These are phyloP conservation scores for Linnemannia exigua DNA, from an alignment of 192 early-diverging fungal genomes.

Conservation along the genomic window DNA sequence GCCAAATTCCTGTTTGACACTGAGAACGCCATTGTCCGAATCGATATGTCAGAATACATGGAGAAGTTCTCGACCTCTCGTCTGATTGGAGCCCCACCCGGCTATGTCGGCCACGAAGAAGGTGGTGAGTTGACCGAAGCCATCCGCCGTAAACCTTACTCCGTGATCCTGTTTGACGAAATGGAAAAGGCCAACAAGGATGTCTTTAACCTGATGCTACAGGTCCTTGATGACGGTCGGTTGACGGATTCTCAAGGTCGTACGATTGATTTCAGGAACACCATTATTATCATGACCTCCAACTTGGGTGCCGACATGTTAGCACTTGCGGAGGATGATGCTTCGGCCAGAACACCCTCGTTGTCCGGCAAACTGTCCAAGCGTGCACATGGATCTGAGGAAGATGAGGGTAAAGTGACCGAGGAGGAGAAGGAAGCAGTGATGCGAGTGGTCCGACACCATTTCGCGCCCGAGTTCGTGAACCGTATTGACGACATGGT, in stretches of 20 bases:
- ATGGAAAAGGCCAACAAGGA: conserved; percentile 87
- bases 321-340: conserved; percentile 61
- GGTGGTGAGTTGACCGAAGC: conserved; percentile 86
- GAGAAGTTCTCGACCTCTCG: conserved; percentile 78
- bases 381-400: neutral
- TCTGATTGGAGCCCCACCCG: conserved; percentile 84
- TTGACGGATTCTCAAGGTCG: conserved; percentile 85
- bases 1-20: conserved; percentile 85
- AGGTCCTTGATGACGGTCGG: conserved; percentile 89
- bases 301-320: conserved; percentile 83
- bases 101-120: conserved; percentile 85
- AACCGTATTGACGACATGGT: conserved; percentile 88
- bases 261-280: conserved; percentile 84
- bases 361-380: conserved; percentile 10
- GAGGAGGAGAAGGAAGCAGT: conserved; percentile 72
- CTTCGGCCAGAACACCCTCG: conserved; percentile 16
- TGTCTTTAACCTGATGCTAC: conserved; percentile 94
- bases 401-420: conserved; percentile 57
- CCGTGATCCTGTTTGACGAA: conserved; percentile 85
- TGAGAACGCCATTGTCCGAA: conserved; percentile 77
- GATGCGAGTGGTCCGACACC: conserved; percentile 76
- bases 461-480: conserved; percentile 84
- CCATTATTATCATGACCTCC: conserved; percentile 86
- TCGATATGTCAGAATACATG: conserved; percentile 89
- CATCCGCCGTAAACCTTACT: conserved; percentile 82